These are phyloP conservation scores for Pisolithus thermaeus DNA, from an alignment of 1,284 basidiomycete species.

Conservation along the genomic window DNA sequence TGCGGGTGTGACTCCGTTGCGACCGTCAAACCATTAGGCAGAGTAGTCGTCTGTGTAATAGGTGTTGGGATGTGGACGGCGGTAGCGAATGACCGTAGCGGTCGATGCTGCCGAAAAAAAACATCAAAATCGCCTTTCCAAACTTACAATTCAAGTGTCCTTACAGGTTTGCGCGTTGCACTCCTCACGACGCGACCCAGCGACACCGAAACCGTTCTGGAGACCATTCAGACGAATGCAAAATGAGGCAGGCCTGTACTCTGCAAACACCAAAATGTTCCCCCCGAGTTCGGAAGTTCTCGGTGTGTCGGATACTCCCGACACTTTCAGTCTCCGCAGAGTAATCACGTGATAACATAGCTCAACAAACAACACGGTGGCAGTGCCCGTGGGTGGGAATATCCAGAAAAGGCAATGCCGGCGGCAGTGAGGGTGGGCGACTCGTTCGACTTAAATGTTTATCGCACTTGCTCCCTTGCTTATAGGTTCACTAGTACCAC, in stretches of 20 bases:
- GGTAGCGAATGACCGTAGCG: slow-evolving; percentile 63
- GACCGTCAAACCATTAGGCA: slow-evolving; percentile 89
- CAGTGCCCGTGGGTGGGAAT: too few relatives aligned
- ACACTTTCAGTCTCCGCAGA: slow-evolving; percentile 15
- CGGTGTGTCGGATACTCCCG: slow-evolving; percentile 22
- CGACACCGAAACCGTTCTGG: slow-evolving; percentile 54
- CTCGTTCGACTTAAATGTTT: too few relatives aligned
- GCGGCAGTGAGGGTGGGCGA: too few relatives aligned
- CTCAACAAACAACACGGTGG: too few relatives aligned
- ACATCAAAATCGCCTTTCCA: too few relatives aligned
- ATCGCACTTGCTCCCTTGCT: too few relatives aligned
- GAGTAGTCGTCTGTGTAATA: slow-evolving; percentile 81
- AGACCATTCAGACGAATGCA: slow-evolving; percentile 43
- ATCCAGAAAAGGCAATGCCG: too few relatives aligned
- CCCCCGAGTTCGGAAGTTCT: slow-evolving; percentile 24
- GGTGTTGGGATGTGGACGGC: slow-evolving; percentile 63
- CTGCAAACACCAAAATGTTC: slow-evolving; percentile 12
- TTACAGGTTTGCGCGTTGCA: slow-evolving; percentile 51
- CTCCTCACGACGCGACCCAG: slow-evolving; percentile 58
- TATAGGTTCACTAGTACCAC: too few relatives aligned
- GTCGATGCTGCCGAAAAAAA: slow-evolving; percentile 13
- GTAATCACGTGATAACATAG: slow-evolving; percentile 6
- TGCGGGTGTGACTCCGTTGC: slow-evolving; percentile 89
- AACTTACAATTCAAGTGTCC: slow-evolving; percentile 14
- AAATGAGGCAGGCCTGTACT: slow-evolving; percentile 2